These are phyloP conservation scores for Apiospora kogelbergensis DNA, from an alignment of 2,329 filamentous ascomycete species.

Conservation along the genomic window DNA sequence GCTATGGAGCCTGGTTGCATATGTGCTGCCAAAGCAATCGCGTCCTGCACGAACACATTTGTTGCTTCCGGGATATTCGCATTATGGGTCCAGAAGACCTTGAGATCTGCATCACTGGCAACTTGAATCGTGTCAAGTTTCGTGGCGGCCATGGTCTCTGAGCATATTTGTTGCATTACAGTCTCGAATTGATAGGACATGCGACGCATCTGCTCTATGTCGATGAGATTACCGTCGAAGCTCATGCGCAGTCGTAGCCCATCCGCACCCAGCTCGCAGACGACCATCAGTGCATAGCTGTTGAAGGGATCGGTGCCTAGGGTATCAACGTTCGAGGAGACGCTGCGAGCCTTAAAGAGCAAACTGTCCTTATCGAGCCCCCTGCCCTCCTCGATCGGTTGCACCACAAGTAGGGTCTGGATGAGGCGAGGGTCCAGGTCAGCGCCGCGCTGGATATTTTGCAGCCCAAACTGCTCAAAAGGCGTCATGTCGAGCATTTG, in stretches of 20 bases:
- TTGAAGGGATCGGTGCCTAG: slow-evolving; percentile 3
- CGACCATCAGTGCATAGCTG: neutral
- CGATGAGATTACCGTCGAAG: neutral
- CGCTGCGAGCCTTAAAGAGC: neutral
- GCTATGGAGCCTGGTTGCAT: neutral
- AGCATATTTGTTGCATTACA: neutral
- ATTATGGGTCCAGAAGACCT: neutral
- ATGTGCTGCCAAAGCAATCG: neutral
- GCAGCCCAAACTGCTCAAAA: slow-evolving; percentile 1
- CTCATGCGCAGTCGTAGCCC: neutral
- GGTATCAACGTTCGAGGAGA: neutral
- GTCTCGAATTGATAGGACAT: neutral
- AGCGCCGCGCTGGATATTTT: neutral
- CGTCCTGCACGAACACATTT: neutral
- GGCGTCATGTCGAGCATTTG: neutral
- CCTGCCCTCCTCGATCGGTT: neutral
- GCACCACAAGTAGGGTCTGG: neutral
- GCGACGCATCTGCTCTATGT: neutral
- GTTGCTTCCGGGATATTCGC: neutral
- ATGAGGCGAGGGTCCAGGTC: neutral
- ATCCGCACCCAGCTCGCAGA: neutral
- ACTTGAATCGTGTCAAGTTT: neutral
- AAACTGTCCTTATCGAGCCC: neutral
- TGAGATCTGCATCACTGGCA: neutral
- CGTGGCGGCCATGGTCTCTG: neutral